These are phyloP conservation scores for Pycnococcus provasolii DNA, from an alignment of 139 green algal species.

Conservation along the genomic window DNA sequence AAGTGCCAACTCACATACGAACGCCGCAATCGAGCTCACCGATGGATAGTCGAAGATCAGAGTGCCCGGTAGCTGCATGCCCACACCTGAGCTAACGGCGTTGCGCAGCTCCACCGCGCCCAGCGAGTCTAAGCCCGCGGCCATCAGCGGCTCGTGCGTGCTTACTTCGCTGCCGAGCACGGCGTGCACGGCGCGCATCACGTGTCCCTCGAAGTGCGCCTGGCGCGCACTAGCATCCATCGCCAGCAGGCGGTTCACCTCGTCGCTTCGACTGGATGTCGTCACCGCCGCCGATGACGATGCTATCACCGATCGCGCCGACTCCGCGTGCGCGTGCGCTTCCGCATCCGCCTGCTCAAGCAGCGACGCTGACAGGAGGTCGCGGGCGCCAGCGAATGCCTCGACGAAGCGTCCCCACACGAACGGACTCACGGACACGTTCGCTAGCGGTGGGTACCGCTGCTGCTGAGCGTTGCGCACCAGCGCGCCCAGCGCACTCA, in stretches of 20 bases:
- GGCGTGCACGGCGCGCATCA: background rate
- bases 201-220: no score
- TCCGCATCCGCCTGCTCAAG: no score
- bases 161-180: background rate
- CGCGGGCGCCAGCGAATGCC: background rate
- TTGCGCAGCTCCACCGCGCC: constrained; percentile 69
- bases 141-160: constrained; percentile 50
- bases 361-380: constrained; percentile 2
- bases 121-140: constrained; percentile 63
- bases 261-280: background rate
- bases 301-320: background rate
- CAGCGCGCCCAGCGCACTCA: constrained; percentile 30
- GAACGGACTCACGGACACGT: background rate
- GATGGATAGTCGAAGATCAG: constrained; percentile 76
- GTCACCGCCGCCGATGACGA: background rate
- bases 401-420: constrained; percentile 1
- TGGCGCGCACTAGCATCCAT: no score
- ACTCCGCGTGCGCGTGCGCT: background rate
- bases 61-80: constrained; percentile 47
- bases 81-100: constrained; percentile 45
- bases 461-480: background rate
- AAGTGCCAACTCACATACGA: background rate
- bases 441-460: background rate
- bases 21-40: constrained; percentile 31
- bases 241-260: no score